Evolutionary conservation across 1,284 basidiomycete genomes (phyloP).

Genomic region (Ustilago bromivora): DNA sequence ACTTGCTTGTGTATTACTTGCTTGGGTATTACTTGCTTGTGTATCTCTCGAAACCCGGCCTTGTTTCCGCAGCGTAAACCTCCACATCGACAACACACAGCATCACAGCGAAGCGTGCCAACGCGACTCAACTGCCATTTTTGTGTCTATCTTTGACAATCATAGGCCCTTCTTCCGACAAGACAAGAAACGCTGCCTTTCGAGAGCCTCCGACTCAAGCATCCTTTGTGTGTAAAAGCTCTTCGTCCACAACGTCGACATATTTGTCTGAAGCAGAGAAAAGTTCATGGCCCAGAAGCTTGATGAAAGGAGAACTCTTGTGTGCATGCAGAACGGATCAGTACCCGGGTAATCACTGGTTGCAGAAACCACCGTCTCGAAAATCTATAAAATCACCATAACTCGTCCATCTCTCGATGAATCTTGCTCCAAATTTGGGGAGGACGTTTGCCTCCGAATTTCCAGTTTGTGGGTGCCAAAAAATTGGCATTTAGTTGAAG

Average conservation of each 20-base stretch:
- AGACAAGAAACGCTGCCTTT: neutral
- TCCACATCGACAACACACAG: constrained; percentile 14
- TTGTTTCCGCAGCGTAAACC: neutral
- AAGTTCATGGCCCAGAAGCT: no score
- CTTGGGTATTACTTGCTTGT: no score
- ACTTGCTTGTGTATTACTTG: no score
- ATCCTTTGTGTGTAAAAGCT: neutral
- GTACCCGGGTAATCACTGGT: neutral
- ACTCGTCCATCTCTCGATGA: neutral
- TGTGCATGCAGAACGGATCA: no score
- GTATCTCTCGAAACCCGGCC: neutral
- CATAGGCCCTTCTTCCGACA: neutral
- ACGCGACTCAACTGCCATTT: constrained; percentile 3
- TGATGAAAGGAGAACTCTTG: no score
- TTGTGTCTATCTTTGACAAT: constrained; percentile 9
- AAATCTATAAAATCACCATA: neutral
- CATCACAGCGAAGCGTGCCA: constrained; percentile 5
- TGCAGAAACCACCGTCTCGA: neutral
- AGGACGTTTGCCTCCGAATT: no score
- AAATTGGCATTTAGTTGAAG: no score
- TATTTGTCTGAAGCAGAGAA: neutral
- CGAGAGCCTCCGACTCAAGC: neutral
- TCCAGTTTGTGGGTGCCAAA: no score
- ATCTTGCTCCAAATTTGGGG: no score
- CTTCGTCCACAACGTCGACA: neutral